These are phyloP conservation scores for Podaxis sp. DNA, from an alignment of 768 basidiomycete species.

Conservation along the genomic window DNA sequence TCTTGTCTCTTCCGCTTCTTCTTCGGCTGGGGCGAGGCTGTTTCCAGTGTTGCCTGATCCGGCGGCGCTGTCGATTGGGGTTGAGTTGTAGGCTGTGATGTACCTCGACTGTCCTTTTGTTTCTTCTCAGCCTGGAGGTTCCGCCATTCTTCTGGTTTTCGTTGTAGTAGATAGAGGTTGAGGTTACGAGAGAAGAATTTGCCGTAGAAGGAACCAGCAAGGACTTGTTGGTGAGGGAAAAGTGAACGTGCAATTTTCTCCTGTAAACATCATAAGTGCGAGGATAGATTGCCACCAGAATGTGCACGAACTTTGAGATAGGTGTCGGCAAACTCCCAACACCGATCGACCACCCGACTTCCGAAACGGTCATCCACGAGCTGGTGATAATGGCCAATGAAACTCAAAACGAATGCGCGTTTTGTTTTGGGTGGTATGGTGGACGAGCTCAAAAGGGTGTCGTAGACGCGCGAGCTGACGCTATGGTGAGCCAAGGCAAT, in stretches of 20 bases:
- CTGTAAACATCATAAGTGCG: constrained; percentile 34
- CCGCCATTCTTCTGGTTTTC: constrained; percentile 85
- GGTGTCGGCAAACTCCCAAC: constrained; percentile 89
- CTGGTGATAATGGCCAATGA: constrained; percentile 75
- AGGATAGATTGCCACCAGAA: not conserved
- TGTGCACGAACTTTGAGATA: constrained; percentile 71
- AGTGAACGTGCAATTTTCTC: constrained; percentile 91
- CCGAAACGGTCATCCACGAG: constrained; percentile 92
- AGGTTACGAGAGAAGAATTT: constrained; percentile 83
- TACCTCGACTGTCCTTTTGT: constrained; percentile 12
- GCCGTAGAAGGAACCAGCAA: constrained; percentile 80
- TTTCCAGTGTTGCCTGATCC: not conserved
- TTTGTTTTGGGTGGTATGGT: constrained; percentile 64
- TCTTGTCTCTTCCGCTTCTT: constrained; percentile 49
- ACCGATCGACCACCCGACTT: constrained; percentile 86
- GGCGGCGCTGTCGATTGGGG: constrained; percentile 12
- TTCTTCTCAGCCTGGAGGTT: constrained; percentile 55
- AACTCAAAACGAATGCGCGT: constrained; percentile 66
- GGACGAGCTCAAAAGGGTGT: constrained; percentile 69
- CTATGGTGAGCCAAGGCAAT: constrained; percentile 51
- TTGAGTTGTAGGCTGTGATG: not conserved
- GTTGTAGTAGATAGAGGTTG: constrained; percentile 73
- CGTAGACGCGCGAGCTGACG: constrained; percentile 76
- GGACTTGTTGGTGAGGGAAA: constrained; percentile 62
- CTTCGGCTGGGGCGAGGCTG: constrained; percentile 15